A percentile compares a stretch with the other conserved stretches of the same genome.
phyloP scores from a whole-genome alignment of 2,329 filamentous ascomycete genomes.

The Calonectria montana region DNA sequence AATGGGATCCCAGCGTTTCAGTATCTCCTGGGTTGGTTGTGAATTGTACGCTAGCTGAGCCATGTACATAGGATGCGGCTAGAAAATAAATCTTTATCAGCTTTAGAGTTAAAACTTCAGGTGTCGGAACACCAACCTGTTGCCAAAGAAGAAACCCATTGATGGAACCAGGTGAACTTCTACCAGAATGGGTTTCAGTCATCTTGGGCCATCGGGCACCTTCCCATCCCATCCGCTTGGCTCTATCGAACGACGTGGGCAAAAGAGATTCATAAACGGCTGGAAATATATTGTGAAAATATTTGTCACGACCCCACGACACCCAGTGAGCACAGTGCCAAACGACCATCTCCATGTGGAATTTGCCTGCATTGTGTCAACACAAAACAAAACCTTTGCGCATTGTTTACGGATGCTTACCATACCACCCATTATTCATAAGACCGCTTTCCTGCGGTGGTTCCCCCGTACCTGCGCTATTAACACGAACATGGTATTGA shows the following conservation, averaged over 20 bases:
- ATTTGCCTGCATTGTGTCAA: conserved; percentile 42
- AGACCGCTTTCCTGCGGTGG: conserved; percentile 57
- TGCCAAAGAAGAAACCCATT: conserved; percentile 73
- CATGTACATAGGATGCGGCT: conserved; percentile 69
- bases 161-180: conserved; percentile 62
- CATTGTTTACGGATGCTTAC: conserved; percentile 27
- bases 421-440: conserved; percentile 61
- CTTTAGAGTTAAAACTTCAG: not conserved
- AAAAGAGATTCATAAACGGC: conserved; percentile 61
- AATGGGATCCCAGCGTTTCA: conserved; percentile 65
- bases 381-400: too few relatives aligned
- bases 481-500: conserved; percentile 57
- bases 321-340: conserved; percentile 57
- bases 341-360: conserved; percentile 58
- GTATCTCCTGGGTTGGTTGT: conserved; percentile 46
- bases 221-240: conserved; percentile 53
- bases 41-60: conserved; percentile 59
- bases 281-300: conserved; percentile 52
- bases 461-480: conserved; percentile 50
- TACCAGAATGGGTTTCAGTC: conserved; percentile 40
- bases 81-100: not conserved
- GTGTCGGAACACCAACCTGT: conserved; percentile 38
- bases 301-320: conserved; percentile 51
- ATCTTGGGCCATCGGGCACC: conserved; percentile 57
- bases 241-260: conserved; percentile 50